Evolutionary conservation across 179 eudicot species (phyloP).

Genomic region (Vitellaria paradoxa): DNA sequence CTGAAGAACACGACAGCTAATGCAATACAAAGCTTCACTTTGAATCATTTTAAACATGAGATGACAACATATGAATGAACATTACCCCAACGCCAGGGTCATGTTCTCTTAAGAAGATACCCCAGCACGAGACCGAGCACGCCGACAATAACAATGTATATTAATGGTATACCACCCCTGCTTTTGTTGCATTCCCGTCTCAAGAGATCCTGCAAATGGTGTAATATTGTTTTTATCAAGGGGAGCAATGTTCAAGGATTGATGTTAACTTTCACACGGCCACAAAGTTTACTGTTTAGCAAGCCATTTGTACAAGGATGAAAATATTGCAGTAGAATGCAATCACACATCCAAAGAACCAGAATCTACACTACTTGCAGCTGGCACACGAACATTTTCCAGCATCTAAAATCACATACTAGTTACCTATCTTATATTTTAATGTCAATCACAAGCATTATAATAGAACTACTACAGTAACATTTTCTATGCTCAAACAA

Average conservation of each 20-base stretch:
- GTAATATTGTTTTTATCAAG: neutral
- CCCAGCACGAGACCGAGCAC: constrained; percentile 16
- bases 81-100: neutral
- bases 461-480: too few relatives aligned
- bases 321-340: neutral
- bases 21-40: neutral
- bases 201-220: constrained; percentile 9
- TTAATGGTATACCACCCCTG: constrained; percentile 15
- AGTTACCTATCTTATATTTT: too few relatives aligned
- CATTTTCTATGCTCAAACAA: too few relatives aligned
- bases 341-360: neutral
- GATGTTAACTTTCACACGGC: neutral
- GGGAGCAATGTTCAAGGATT: neutral
- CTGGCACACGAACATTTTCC: too few relatives aligned
- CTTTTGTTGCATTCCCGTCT: constrained; percentile 15
- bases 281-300: neutral
- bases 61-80: neutral
- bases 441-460: too few relatives aligned
- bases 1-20: neutral
- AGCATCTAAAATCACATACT: too few relatives aligned
- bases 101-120: constrained; percentile 18
- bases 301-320: neutral
- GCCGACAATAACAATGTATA: constrained; percentile 13
- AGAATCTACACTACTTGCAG: too few relatives aligned
- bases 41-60: neutral